phyloP scores from a whole-genome alignment of 768 basidiomycete species.

The Sarcomyxa edulis region DNA sequence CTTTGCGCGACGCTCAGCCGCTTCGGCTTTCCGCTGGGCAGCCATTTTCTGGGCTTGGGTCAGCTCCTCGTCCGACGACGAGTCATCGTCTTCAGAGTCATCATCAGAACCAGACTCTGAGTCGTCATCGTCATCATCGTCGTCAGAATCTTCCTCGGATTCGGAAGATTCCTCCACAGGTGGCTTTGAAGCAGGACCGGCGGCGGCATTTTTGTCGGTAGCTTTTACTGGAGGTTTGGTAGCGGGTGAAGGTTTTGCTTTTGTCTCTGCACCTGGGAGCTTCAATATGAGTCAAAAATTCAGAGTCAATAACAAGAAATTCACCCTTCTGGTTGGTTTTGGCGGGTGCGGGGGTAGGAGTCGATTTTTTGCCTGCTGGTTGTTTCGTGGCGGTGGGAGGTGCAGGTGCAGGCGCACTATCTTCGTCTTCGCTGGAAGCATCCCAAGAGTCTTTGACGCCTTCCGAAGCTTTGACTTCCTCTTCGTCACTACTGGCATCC shows the following conservation, averaged over 20 bases:
- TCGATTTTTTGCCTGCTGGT: slow-evolving; percentile 7
- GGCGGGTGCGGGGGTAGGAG: background rate
- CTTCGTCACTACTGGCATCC: slow-evolving; percentile 68
- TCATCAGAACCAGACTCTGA: slow-evolving; percentile 46
- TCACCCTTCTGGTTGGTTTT: slow-evolving; percentile 11
- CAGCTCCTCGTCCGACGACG: slow-evolving; percentile 55
- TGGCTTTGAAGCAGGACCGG: background rate
- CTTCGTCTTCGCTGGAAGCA: slow-evolving; percentile 43
- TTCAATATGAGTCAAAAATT: background rate
- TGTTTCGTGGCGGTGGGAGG: background rate
- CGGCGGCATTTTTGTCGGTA: slow-evolving; percentile 9
- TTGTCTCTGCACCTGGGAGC: background rate
- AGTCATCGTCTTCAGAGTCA: slow-evolving; percentile 40
- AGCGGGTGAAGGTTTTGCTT: slow-evolving; percentile 19
- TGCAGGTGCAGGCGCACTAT: slow-evolving; percentile 14
- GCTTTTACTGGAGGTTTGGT: slow-evolving; percentile 15
- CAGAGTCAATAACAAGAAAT: too few relatives aligned
- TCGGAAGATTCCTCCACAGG: slow-evolving; percentile 22
- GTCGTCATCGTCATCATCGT: slow-evolving; percentile 43
- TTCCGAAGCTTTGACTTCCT: slow-evolving; percentile 19
- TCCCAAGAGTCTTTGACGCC: slow-evolving; percentile 46
- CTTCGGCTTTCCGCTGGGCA: slow-evolving; percentile 74
- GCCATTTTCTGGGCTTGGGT: slow-evolving; percentile 62
- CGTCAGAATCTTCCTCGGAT: slow-evolving; percentile 32
- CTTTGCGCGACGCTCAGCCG: slow-evolving; percentile 74